Conservation (phyloP, 805 yeast species). For the Candida ficus region DNA sequence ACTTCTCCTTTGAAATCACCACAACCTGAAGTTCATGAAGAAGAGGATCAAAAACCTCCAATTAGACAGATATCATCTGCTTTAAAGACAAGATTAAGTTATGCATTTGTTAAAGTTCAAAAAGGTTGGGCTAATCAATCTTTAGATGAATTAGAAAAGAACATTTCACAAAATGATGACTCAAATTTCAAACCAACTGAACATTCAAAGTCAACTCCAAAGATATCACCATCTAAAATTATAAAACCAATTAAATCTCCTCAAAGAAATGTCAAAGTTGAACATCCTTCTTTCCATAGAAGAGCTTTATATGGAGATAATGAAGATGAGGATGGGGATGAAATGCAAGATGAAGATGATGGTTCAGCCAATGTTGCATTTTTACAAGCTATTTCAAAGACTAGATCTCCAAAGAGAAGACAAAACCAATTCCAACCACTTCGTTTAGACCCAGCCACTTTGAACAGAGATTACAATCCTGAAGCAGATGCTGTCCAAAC, state of each 20-base stretch:
- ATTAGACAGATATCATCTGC: slow-evolving; percentile 35
- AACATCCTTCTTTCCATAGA: slow-evolving; percentile 5
- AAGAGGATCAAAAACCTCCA: slow-evolving; percentile 29
- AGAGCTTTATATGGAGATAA: slow-evolving; percentile 10
- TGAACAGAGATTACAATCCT: slow-evolving; percentile 16
- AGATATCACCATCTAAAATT: slow-evolving; percentile 3
- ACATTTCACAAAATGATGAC: slow-evolving; percentile 8
- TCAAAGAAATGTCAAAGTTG: slow-evolving; percentile 5
- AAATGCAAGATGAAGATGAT: slow-evolving; percentile 11
- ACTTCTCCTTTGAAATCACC: slow-evolving; percentile 26
- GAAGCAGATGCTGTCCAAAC: slow-evolving; percentile 39
- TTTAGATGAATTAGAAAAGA: slow-evolving; percentile 24
- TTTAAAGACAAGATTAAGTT: slow-evolving; percentile 34
- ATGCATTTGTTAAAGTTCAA: slow-evolving; percentile 36
- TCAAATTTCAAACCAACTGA: neutral
- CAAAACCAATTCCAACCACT: slow-evolving; percentile 5
- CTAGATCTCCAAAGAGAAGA: slow-evolving; percentile 26
- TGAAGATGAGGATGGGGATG: slow-evolving; percentile 3
- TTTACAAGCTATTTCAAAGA: slow-evolving; percentile 32
- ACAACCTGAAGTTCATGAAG: slow-evolving; percentile 15
- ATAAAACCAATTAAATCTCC: slow-evolving; percentile 8
- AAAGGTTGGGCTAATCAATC: slow-evolving; percentile 27
- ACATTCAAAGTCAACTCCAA: slow-evolving; percentile 1
- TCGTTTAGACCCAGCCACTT: slow-evolving; percentile 5
- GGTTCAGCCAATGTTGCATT: slow-evolving; percentile 37